Percentiles rank a stretch among this genome's conserved stretches.
These are phyloP conservation scores for Psidium guajava DNA, from an alignment of 345 rosid genomes.

Conservation along the genomic window DNA sequence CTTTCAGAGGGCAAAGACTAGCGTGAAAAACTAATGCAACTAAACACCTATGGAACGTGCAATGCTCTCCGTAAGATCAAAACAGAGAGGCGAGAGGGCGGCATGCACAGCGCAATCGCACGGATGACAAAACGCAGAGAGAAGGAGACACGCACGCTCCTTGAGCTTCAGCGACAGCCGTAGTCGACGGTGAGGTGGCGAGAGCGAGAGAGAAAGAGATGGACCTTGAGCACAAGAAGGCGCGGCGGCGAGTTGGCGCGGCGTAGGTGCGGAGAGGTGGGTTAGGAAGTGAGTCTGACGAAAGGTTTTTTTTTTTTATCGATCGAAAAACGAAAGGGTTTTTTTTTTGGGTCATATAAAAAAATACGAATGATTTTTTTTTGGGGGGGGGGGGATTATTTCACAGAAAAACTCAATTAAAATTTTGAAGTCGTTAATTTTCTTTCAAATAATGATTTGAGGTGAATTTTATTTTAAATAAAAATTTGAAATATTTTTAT, in stretches of 20 bases:
- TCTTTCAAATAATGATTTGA: too few species aligned
- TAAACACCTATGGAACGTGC: not conserved
- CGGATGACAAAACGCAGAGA: not conserved
- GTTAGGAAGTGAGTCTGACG: not conserved
- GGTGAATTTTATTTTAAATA: too few species aligned
- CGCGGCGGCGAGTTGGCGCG: not conserved
- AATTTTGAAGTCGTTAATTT: too few species aligned
- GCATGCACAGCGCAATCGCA: not conserved
- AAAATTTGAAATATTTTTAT: too few species aligned
- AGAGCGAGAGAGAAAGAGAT: not conserved
- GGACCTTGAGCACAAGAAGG: not conserved
- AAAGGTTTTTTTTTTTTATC: not conserved
- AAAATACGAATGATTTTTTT: too few species aligned
- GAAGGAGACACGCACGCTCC: not conserved
- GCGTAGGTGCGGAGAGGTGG: not conserved
- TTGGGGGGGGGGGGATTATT: too few species aligned
- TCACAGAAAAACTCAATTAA: too few species aligned
- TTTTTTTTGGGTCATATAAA: too few species aligned
- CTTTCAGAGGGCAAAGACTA: not conserved
- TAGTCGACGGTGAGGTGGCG: not conserved
- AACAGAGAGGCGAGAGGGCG: not conserved
- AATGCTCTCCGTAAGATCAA: not conserved
- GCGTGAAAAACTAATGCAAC: not conserved
- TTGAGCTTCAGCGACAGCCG: not conserved
- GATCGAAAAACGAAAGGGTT: too few species aligned